Evolutionary conservation across 306 rosid genomes (phyloP), one percentile per base, ranked within the genome.

Genomic region (Malus orientalis): DNA sequence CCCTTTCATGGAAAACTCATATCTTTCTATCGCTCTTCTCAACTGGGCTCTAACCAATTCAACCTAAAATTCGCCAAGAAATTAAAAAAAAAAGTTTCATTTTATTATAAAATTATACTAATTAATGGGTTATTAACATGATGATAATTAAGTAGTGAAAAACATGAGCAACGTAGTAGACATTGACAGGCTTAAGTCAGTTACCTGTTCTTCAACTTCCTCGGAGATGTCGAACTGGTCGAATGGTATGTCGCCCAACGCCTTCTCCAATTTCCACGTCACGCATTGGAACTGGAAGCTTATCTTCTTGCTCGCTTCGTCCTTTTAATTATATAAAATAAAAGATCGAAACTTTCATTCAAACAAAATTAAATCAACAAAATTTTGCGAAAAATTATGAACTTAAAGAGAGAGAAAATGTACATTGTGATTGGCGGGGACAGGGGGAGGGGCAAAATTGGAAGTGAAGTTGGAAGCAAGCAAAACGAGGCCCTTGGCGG

Each of bases 171-270:
- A 27, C 33, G 2, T 11, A 3, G 23, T 10, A 57, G 12, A 57
- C 62, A 57, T 57, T 23, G 25, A 57, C 27, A 57, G 25, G 14
- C 25, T 57, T 57, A 19, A 59, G 29, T 23, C 80, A 12, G 81
- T 59, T 78, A 95, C 99, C 98, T 95, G 98, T 79, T 95, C 99
- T 74, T 84, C 86, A 79, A 95, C 99, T 87, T 95, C 99, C 86
- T 85, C 98, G 5, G 98, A 95, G 74, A 95, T 88, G 69, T 89
- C 92, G 61, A 86, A 86, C 76, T 69, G 83, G 54, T 86, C 96
- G 76, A 84, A 92, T 4, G 97, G 96, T 71, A 95, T 74, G 74
- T 79, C 81, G 58, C 85, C 78, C 77, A 95, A 70, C 51, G 94
- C 90, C 70, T 87, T 90, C 87, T 95, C 99, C 87, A 95, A 82